These are phyloP conservation scores for Lophiostoma macrostomum DNA, from an alignment of 495 filamentous ascomycete species.

Conservation along the genomic window DNA sequence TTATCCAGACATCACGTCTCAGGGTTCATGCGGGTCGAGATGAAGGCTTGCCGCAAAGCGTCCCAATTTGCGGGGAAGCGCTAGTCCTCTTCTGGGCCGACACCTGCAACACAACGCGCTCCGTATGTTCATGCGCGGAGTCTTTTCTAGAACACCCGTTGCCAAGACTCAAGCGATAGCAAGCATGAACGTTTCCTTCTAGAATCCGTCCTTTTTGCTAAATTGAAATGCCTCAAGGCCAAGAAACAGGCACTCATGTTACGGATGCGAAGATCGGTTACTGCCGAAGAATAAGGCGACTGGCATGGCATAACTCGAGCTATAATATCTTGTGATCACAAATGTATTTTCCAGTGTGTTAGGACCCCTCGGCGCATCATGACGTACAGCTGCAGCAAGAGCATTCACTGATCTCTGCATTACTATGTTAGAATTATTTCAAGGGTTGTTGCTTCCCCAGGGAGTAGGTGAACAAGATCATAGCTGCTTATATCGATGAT, in stretches of 20 bases:
- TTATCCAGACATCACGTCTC: constrained; percentile 18
- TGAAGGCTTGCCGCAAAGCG: constrained; percentile 5
- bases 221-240: constrained; percentile 1
- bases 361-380: too few relatives aligned
- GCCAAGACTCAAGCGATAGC: constrained; percentile 1
- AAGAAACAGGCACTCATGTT: constrained; percentile 17
- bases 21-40: constrained; percentile 20
- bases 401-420: too few relatives aligned
- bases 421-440: too few relatives aligned
- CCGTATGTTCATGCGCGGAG: constrained; percentile 8
- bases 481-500: too few relatives aligned
- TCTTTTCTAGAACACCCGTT: constrained; percentile 9
- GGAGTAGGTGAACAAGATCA: too few relatives aligned
- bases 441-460: too few relatives aligned
- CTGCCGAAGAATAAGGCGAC: background rate
- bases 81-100: constrained; percentile 8
- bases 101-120: constrained; percentile 4
- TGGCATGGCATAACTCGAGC: too few relatives aligned
- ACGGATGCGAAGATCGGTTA: constrained; percentile 2
- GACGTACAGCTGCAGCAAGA: too few relatives aligned
- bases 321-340: too few relatives aligned
- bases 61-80: constrained; percentile 18
- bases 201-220: constrained; percentile 15
- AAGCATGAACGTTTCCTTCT: constrained; percentile 10
- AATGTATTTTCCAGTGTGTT: too few relatives aligned